Conservation (phyloP, 148 eudicot species). For the Amaranthus palmeri region DNA sequence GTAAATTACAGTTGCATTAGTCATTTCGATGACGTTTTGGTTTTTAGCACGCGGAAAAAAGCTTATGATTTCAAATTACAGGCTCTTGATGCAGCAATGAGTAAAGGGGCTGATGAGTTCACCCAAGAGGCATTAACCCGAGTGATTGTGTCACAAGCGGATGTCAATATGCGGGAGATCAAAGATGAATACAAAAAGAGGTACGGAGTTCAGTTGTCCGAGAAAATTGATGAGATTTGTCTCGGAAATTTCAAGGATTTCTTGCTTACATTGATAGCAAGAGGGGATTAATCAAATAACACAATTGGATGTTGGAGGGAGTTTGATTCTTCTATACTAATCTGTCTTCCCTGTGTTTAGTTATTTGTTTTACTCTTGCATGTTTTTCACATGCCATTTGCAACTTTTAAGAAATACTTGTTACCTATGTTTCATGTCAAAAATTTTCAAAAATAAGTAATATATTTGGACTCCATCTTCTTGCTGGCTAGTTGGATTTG, state of each 20-base stretch:
- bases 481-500: no score
- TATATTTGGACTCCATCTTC: no score
- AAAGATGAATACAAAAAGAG: constrained; percentile 35
- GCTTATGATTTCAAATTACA: constrained; percentile 13
- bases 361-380: not conserved
- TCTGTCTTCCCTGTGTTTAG: not conserved
- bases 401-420: no score
- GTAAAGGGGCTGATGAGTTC: constrained; percentile 42
- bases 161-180: constrained; percentile 51
- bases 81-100: constrained; percentile 55
- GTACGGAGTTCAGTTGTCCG: constrained; percentile 34
- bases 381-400: no score
- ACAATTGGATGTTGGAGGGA: not conserved
- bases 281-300: constrained; percentile 17
- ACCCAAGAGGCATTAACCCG: constrained; percentile 63
- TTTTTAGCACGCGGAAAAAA: constrained; percentile 1
- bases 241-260: constrained; percentile 78
- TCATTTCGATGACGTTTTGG: not conserved
- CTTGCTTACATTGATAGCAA: constrained; percentile 54
- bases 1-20: constrained; percentile 25
- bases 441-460: no score
- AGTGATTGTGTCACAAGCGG: constrained; percentile 62
- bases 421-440: no score
- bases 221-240: constrained; percentile 43
- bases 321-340: not conserved